phyloP scores from a whole-genome alignment of 2,329 filamentous ascomycete genomes.

The Hypoxylon sp. region DNA sequence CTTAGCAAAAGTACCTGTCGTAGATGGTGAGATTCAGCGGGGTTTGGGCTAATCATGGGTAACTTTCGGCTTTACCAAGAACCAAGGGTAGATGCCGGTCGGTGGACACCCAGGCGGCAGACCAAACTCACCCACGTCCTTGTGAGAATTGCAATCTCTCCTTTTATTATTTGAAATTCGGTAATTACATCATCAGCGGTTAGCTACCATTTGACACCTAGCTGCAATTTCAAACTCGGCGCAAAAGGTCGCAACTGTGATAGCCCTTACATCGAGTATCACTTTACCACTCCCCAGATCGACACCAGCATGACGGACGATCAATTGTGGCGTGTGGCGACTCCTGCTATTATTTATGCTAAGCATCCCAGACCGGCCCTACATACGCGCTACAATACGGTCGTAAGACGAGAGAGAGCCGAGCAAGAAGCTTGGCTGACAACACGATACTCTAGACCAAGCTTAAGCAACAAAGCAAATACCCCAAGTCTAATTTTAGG shows the following conservation, averaged over 20 bases:
- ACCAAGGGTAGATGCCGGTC: slow-evolving; percentile 43
- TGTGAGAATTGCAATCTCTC: slow-evolving; percentile 40
- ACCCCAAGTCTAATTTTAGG: slow-evolving; percentile 42
- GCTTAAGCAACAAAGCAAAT: slow-evolving; percentile 20
- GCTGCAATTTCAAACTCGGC: slow-evolving; percentile 18
- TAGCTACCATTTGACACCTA: slow-evolving; percentile 19
- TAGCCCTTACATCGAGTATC: slow-evolving; percentile 34
- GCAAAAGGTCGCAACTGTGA: slow-evolving; percentile 27
- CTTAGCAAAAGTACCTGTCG: slow-evolving; percentile 32
- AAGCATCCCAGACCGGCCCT: slow-evolving; percentile 26
- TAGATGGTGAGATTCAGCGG: slow-evolving; percentile 46
- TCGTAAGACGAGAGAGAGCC: slow-evolving; percentile 36
- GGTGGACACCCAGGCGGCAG: slow-evolving; percentile 39
- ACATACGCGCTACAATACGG: slow-evolving; percentile 26
- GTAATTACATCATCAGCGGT: slow-evolving; percentile 40
- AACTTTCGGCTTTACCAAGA: slow-evolving; percentile 43
- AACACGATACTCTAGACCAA: slow-evolving; percentile 30
- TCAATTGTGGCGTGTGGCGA: slow-evolving; percentile 42
- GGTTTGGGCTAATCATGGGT: slow-evolving; percentile 42
- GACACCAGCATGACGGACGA: slow-evolving; percentile 44
- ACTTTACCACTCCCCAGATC: slow-evolving; percentile 42
- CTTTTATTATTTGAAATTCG: slow-evolving; percentile 42
- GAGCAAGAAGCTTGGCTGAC: slow-evolving; percentile 35
- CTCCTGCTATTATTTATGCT: slow-evolving; percentile 41
- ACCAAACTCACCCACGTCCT: slow-evolving; percentile 40